Evolutionary conservation across 352 stramenopile genomes (phyloP), one percentile per base, ranked within the genome.

Genomic region (Globisporangium cylindrosporum): DNA sequence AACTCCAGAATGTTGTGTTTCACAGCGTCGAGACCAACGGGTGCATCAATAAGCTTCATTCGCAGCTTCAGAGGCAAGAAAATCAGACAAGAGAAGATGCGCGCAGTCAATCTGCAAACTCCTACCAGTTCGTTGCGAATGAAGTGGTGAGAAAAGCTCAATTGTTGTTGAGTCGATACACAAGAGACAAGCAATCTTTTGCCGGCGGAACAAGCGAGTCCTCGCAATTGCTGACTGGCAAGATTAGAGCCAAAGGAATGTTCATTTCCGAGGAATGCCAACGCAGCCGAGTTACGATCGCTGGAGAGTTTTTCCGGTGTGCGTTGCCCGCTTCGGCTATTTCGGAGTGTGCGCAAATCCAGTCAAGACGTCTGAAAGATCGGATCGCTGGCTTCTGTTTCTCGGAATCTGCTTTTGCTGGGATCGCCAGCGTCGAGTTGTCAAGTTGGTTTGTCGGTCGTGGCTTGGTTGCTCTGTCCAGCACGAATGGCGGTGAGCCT

Each of bases 1-100:
- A 73, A 34, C 62, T 89, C 4, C 84, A 89, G 59, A 67, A 69
- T 36, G 66, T 90, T 1, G 1, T 20, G 0, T 84, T 81, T 20
- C 75, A 77, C 29, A 76, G 66, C 54, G 67, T 59, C 9, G 79
- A 90, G 41, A 64, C 75, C 43, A 72, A 69, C 54, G 64, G 66
- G 7, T 81, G 70, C 53, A 76, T 88, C 22, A 74, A 67, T n/a
- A 70, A 72, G 6, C 71, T 90, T 20, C 70, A 86, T 36, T 34
- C 67, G 15, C 32, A 74, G 64, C 60, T 89, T 29, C 61, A 65
- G 12, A 49, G 68, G 20, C 67, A 78, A 55, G 65, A 67, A 8
- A 41, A 25, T 4, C 32, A 74, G 12, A 20, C 24, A 54, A 22
- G 59, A 34, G 36, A 53, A 22, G 36, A 54, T 55, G 2, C 2